A percentile compares a stretch with the other conserved stretches of the same genome.
These are phyloP conservation scores for Gyrodon lividus DNA, from an alignment of 768 basidiomycete species.

Conservation along the genomic window DNA sequence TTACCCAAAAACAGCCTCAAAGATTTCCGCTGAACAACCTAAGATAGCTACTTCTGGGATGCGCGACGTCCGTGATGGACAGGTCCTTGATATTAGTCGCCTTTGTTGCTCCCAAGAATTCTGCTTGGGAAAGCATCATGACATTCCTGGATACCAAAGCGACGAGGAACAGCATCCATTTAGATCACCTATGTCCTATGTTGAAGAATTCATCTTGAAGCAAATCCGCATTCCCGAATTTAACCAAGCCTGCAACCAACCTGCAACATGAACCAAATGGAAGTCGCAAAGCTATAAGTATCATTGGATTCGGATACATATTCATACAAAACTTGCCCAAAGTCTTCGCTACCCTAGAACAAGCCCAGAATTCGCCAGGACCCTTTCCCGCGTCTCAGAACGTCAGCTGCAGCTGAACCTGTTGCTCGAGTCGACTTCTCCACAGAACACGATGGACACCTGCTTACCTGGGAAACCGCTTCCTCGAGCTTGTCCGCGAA, in stretches of 20 bases:
- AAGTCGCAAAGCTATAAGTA: no score
- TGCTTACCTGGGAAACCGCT: conserved; percentile 5
- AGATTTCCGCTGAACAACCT: no score
- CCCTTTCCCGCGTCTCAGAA: neutral
- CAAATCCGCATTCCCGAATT: neutral
- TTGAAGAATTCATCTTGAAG: neutral
- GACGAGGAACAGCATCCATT: conserved; percentile 42
- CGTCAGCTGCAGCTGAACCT: neutral
- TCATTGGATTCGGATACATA: no score
- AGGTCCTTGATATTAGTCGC: neutral
- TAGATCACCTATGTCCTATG: neutral
- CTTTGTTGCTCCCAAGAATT: conserved; percentile 31
- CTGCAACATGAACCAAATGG: no score
- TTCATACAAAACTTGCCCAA: neutral
- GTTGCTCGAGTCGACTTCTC: neutral
- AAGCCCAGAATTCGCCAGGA: no score
- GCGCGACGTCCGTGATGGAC: neutral
- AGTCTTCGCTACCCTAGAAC: neutral
- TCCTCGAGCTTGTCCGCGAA: conserved; percentile 14
- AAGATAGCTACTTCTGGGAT: no score
- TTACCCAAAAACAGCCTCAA: no score
- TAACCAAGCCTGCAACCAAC: no score
- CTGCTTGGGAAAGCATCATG: conserved; percentile 59
- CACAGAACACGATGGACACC: neutral
- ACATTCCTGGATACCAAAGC: conserved; percentile 71